These are phyloP conservation scores for Peltaster fructicola DNA, from an alignment of 2,329 filamentous ascomycete species.

Conservation along the genomic window DNA sequence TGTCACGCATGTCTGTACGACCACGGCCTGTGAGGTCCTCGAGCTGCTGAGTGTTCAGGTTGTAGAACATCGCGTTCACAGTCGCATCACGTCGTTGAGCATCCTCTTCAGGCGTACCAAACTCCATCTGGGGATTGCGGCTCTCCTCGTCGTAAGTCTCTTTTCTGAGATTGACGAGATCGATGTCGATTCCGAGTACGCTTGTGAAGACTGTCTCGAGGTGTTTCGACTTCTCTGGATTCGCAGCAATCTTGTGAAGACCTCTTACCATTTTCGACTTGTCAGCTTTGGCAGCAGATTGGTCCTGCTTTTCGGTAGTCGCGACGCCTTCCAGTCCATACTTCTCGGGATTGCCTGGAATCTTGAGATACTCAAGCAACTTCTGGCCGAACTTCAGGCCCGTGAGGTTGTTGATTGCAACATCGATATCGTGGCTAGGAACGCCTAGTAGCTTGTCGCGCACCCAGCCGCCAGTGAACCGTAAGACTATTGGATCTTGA, in stretches of 20 bases:
- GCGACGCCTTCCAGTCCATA: constrained; percentile 33
- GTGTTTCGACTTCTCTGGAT: constrained; percentile 93
- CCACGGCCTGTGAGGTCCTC: constrained; percentile 73
- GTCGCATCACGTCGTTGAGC: constrained; percentile 79
- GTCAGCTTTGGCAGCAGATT: constrained; percentile 22
- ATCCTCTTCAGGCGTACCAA: constrained; percentile 82
- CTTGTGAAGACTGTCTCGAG: constrained; percentile 78
- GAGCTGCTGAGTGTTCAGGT: constrained; percentile 58
- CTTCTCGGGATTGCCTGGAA: constrained; percentile 40
- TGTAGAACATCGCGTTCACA: constrained; percentile 92
- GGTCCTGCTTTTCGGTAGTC: constrained; percentile 19
- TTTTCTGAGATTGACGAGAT: constrained; percentile 85
- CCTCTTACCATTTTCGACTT: constrained; percentile 47
- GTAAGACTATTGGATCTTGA: constrained; percentile 34
- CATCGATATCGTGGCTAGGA: constrained; percentile 64
- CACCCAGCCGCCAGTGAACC: constrained; percentile 78
- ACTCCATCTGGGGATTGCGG: constrained; percentile 81
- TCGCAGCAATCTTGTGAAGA: constrained; percentile 75
- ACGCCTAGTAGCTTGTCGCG: constrained; percentile 63
- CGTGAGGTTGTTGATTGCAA: constrained; percentile 73
- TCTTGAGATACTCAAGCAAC: constrained; percentile 50
- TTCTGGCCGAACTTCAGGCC: constrained; percentile 56
- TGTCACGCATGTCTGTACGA: constrained; percentile 51
- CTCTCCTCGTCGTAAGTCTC: constrained; percentile 83
- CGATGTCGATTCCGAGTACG: constrained; percentile 73